These are phyloP conservation scores for Chalciporus pseudorubinellus DNA, from an alignment of 768 basidiomycete species.

Conservation along the genomic window DNA sequence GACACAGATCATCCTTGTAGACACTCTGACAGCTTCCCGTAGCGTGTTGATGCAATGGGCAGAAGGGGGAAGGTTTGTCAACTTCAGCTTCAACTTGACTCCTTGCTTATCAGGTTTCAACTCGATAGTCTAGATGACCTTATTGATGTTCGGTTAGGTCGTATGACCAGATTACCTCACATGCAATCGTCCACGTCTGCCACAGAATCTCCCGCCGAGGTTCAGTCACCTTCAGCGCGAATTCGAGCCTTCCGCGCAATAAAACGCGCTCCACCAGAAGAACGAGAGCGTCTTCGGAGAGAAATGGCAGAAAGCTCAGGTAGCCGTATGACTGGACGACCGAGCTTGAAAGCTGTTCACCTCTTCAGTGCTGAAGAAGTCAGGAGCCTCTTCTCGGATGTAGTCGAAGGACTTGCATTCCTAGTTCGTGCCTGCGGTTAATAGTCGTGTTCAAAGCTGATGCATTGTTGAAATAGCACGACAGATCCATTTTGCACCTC, in stretches of 20 bases:
- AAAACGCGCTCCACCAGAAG: conserved; percentile 61
- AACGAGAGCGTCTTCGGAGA: conserved; percentile 57
- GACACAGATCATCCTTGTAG: background rate
- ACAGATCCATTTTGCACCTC: conserved; percentile 83
- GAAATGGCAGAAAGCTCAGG: conserved; percentile 41
- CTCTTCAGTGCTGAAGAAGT: conserved; percentile 84
- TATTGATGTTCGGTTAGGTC: conserved; percentile 76
- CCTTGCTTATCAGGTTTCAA: background rate
- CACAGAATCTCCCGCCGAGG: conserved; percentile 33
- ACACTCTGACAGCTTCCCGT: background rate
- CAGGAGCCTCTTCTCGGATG: conserved; percentile 74
- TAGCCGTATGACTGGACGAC: conserved; percentile 22
- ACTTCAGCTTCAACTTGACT: background rate
- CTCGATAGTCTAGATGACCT: conserved; percentile 70
- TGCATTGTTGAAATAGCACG: conserved; percentile 50
- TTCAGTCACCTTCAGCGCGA: conserved; percentile 62
- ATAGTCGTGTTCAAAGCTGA: conserved; percentile 1
- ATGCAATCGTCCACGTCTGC: conserved; percentile 32
- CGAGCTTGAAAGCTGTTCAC: conserved; percentile 73
- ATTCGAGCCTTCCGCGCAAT: conserved; percentile 74
- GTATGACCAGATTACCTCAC: conserved; percentile 43
- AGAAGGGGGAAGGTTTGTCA: conserved; percentile 67
- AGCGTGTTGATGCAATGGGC: conserved; percentile 94
- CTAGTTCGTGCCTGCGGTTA: conserved; percentile 49
- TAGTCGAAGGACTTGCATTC: conserved; percentile 84